Conservation (phyloP, 2,329 filamentous ascomycete genomes). For the Thermothelomyces thermophilus region DNA sequence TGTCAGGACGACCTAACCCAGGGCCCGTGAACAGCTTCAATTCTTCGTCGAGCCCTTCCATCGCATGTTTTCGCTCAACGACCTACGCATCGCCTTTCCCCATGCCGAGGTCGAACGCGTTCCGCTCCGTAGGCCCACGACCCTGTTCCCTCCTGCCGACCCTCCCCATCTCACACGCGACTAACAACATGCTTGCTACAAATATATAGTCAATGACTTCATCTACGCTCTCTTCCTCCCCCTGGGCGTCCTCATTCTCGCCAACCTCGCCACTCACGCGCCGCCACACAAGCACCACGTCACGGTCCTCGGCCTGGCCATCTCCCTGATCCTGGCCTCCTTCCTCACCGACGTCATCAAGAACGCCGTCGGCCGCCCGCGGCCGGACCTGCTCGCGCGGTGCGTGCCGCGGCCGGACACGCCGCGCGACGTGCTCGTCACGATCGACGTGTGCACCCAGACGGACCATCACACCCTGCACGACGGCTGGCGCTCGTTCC, state of each 20-base stretch:
- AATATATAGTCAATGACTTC: no score
- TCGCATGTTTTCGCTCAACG: conserved; percentile 86
- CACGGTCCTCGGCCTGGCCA: conserved; percentile 72
- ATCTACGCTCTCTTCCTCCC: conserved; percentile 72
- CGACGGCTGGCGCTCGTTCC: conserved; percentile 80
- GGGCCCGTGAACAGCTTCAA: conserved; percentile 44
- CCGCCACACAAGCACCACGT: conserved; percentile 76
- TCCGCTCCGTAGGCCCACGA: conserved; percentile 56
- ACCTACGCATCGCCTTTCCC: conserved; percentile 77
- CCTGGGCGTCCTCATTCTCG: conserved; percentile 56
- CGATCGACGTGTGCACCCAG: conserved; percentile 66
- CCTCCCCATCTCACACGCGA: no score
- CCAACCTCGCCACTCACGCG: conserved; percentile 56
- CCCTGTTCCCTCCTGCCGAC: not conserved
- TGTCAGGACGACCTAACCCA: not conserved
- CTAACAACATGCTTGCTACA: no score
- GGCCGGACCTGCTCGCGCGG: conserved; percentile 59
- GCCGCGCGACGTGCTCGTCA: conserved; percentile 48
- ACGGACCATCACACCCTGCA: conserved; percentile 62
- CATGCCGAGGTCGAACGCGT: conserved; percentile 81
- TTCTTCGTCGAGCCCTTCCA: conserved; percentile 79
- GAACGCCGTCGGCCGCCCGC: conserved; percentile 78
- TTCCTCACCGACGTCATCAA: conserved; percentile 90
- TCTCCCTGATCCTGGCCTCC: conserved; percentile 67
- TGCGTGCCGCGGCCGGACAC: conserved; percentile 62